Conservation (phyloP, 441 rosid genomes). For the Populus hybrid region DNA sequence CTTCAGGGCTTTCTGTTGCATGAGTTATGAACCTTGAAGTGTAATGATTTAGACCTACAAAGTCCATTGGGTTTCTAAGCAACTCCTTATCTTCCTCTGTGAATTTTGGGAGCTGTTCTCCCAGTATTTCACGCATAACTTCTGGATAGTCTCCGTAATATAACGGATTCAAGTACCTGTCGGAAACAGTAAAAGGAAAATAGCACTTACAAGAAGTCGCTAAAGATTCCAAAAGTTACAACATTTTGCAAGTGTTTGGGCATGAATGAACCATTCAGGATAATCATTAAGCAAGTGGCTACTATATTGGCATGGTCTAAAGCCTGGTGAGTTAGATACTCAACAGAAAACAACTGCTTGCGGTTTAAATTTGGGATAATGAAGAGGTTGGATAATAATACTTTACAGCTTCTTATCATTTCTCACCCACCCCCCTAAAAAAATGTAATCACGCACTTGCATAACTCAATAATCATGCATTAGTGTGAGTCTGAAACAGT, state of each 20-base stretch:
- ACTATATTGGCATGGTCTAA: background rate
- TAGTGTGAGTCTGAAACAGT: background rate
- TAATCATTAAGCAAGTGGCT: background rate
- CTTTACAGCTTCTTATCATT: background rate
- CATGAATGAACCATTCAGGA: background rate
- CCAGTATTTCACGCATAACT: conserved; percentile 59
- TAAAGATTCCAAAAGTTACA: background rate
- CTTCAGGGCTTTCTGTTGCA: conserved; percentile 39
- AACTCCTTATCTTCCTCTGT: conserved; percentile 61
- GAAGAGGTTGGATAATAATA: background rate
- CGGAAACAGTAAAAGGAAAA: background rate
- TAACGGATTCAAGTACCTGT: conserved; percentile 80
- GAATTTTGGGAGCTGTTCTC: conserved; percentile 70
- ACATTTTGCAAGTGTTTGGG: background rate
- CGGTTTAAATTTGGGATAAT: background rate
- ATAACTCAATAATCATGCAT: background rate
- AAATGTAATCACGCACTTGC: background rate
- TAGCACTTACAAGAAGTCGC: background rate
- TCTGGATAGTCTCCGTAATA: conserved; percentile 82
- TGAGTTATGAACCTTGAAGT: conserved; percentile 76
- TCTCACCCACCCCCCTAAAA: background rate
- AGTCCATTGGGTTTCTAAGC: conserved; percentile 58
- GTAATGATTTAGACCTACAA: conserved; percentile 82
- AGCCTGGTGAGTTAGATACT: background rate
- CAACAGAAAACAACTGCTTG: background rate